Percentiles rank a stretch among this genome's conserved stretches.
phyloP scores from a whole-genome alignment of 2,329 filamentous ascomycete genomes.

The Verticillium zaregamsianum region DNA sequence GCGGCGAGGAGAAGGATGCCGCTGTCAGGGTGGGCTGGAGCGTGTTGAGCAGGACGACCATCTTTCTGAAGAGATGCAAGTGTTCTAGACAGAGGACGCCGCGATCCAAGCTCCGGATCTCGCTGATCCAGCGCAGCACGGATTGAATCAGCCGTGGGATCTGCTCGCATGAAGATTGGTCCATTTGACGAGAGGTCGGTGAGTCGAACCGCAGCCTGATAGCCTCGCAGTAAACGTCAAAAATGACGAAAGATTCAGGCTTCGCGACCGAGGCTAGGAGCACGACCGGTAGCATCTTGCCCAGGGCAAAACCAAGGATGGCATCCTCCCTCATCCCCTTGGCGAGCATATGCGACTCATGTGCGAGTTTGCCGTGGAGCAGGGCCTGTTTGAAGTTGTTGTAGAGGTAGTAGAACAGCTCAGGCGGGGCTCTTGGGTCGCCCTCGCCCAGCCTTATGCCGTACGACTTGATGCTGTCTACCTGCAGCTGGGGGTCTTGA shows the following conservation, averaged over 20 bases:
- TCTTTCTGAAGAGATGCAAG: constrained; percentile 17
- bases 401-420: constrained; percentile 53
- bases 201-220: constrained; percentile 31
- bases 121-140: constrained; percentile 17
- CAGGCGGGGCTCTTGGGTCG: constrained; percentile 40
- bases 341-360: constrained; percentile 41
- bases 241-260: constrained; percentile 38
- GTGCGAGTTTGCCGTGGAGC: constrained; percentile 40
- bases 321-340: constrained; percentile 42
- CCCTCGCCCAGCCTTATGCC: constrained; percentile 50
- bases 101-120: constrained; percentile 3
- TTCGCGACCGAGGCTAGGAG: constrained; percentile 32
- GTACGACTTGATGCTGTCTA: constrained; percentile 51
- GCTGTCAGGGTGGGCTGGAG: constrained; percentile 14
- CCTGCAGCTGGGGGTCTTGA: constrained; percentile 53
- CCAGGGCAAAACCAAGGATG: constrained; percentile 43
- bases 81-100: constrained; percentile 13
- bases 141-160: constrained; percentile 16
- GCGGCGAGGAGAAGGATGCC: constrained; percentile 6
- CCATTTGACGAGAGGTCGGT: constrained; percentile 31
- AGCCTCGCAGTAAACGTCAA: constrained; percentile 46
- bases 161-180: constrained; percentile 25
- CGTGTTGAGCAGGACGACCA: constrained; percentile 12
- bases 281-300: constrained; percentile 51
- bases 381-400: constrained; percentile 54